Percentiles rank a stretch among this genome's conserved stretches.
Conservation (phyloP, 495 filamentous ascomycete species). For the Annulohypoxylon stygium region DNA sequence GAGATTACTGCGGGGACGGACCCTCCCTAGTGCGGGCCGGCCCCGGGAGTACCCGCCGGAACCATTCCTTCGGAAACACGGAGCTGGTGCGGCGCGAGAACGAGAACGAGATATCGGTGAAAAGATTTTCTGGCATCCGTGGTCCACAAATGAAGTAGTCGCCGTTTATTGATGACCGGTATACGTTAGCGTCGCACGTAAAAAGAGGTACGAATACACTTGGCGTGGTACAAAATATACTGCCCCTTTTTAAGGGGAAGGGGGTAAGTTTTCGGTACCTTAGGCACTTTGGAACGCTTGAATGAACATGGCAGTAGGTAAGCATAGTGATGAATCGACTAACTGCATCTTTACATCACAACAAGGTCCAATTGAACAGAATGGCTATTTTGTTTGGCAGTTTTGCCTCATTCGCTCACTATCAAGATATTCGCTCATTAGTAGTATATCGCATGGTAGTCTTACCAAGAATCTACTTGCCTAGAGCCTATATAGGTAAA, state of each 20-base stretch:
- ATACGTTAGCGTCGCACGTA: not conserved
- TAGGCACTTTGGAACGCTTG: not conserved
- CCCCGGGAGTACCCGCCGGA: constrained; percentile 5
- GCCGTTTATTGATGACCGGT: not conserved
- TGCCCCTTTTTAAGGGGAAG: not conserved
- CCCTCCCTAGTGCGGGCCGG: not conserved
- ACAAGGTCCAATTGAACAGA: no score
- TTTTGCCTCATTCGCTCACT: no score
- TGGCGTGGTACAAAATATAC: not conserved
- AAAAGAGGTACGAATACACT: not conserved
- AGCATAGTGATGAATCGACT: no score
- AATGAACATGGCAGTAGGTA: no score
- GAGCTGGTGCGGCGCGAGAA: not conserved
- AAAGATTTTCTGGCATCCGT: not conserved
- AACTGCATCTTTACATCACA: no score
- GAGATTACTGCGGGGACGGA: not conserved
- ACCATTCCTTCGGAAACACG: not conserved
- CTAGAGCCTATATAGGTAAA: no score
- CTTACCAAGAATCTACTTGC: no score
- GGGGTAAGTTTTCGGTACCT: not conserved
- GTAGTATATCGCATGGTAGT: no score
- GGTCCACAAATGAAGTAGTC: not conserved
- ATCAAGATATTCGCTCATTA: no score
- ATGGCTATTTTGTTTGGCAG: no score
- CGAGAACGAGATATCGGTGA: not conserved